Evolutionary conservation across 2,329 filamentous ascomycete species (phyloP).

Genomic region (Lecanicillium sp.): DNA sequence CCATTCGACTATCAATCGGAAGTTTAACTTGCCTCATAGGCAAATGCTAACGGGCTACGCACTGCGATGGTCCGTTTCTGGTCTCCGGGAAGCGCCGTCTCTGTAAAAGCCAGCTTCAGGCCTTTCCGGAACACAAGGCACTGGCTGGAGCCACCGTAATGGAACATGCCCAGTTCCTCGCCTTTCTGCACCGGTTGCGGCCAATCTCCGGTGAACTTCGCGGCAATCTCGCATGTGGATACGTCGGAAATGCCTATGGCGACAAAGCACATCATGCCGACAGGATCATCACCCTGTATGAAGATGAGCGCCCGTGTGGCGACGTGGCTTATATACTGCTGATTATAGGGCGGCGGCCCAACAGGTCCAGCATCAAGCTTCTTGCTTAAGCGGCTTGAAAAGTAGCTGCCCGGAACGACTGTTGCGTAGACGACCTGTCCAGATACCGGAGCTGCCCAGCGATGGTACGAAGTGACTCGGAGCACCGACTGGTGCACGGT

Average conservation of each 20-base stretch:
- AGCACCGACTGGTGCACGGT: conserved; percentile 64
- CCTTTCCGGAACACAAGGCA: conserved; percentile 56
- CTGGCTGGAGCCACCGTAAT: conserved; percentile 62
- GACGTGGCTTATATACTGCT: conserved; percentile 57
- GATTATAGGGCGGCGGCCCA: conserved; percentile 30
- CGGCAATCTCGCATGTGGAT: conserved; percentile 52
- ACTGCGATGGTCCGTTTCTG: background rate
- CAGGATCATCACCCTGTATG: conserved; percentile 58
- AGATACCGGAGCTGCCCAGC: conserved; percentile 59
- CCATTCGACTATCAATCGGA: no score
- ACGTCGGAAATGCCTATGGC: conserved; percentile 68
- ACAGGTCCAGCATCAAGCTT: conserved; percentile 13
- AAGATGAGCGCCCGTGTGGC: conserved; percentile 62
- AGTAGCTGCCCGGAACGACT: conserved; percentile 56
- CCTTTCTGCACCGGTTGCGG: conserved; percentile 42
- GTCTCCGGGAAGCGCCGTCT: conserved; percentile 15
- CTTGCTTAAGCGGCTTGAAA: conserved; percentile 39
- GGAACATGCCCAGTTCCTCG: conserved; percentile 66
- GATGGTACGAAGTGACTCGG: conserved; percentile 57
- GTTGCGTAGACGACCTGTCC: conserved; percentile 50
- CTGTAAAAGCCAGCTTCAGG: conserved; percentile 32
- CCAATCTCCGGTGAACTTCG: conserved; percentile 11
- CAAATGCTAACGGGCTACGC: background rate
- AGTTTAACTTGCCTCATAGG: no score
- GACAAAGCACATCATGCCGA: conserved; percentile 63